phyloP scores from a whole-genome alignment of 257 asterid species.

The Petrea volubilis region DNA sequence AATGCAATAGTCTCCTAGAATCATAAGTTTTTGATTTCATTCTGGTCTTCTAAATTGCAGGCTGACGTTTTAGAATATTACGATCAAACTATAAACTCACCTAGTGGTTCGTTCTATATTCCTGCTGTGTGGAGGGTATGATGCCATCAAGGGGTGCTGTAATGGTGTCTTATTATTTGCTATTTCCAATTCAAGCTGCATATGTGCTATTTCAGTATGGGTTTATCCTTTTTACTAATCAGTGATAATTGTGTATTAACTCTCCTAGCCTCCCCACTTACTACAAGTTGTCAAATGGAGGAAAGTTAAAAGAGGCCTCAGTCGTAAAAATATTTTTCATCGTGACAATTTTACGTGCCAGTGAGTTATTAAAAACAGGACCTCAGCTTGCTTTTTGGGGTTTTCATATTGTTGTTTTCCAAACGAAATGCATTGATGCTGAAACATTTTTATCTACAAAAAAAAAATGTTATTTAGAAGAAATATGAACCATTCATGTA shows the following conservation, averaged over 20 bases:
- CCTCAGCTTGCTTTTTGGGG: background rate
- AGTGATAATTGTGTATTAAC: conserved; percentile 11
- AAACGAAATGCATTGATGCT: conserved; percentile 31
- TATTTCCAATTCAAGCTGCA: too few species aligned
- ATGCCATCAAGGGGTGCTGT: conserved; percentile 17
- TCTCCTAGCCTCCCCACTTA: conserved; percentile 78
- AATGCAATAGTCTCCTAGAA: background rate
- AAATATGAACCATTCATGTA: too few species aligned
- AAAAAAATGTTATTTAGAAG: too few species aligned
- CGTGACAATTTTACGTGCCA: conserved; percentile 88
- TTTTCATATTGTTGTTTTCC: conserved; percentile 27
- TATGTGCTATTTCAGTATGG: background rate
- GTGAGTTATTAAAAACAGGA: conserved; percentile 56
- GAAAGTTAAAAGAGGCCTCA: conserved; percentile 66
- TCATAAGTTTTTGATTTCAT: conserved; percentile 17
- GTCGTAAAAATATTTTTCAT: conserved; percentile 78
- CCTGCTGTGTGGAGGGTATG: conserved; percentile 98
- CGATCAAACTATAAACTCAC: conserved; percentile 85
- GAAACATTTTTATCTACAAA: conserved; percentile 17
- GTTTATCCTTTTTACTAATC: conserved; percentile 21
- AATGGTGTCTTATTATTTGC: conserved; percentile 9
- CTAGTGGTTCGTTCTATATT: conserved; percentile 83
- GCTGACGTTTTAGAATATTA: conserved; percentile 96
- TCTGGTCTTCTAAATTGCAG: conserved; percentile 43
- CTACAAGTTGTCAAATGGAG: conserved; percentile 83